Conservation (phyloP, 2,329 filamentous ascomycete species). For the Tolypocladium ovalisporum region DNA sequence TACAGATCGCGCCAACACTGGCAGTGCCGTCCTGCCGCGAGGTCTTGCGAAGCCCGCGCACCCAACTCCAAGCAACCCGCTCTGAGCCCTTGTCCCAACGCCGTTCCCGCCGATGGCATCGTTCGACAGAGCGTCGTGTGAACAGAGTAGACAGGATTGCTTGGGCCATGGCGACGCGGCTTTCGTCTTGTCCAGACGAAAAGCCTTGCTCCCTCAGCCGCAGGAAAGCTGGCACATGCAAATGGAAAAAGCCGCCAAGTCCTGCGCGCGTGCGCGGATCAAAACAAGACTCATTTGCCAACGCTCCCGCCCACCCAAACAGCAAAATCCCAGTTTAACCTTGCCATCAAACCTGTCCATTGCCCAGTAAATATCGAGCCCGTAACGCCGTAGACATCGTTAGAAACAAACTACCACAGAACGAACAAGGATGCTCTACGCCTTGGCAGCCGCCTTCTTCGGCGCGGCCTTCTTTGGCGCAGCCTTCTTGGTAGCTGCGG, state of each 20-base stretch:
- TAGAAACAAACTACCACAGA: slow-evolving; percentile 16
- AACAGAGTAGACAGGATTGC: not conserved
- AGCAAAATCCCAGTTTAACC: slow-evolving; percentile 7
- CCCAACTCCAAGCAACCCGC: not conserved
- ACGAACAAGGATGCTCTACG: slow-evolving; percentile 14
- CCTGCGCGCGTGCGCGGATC: slow-evolving; percentile 9
- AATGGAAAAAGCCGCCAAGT: slow-evolving; percentile 6
- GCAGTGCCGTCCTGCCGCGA: not conserved
- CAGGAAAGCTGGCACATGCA: slow-evolving; percentile 3
- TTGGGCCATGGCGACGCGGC: not conserved
- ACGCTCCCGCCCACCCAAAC: slow-evolving; percentile 8
- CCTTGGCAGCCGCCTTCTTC: slow-evolving; percentile 33
- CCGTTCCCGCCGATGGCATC: not conserved
- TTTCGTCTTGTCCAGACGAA: not conserved
- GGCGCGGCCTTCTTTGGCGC: slow-evolving; percentile 32
- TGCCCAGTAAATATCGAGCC: slow-evolving; percentile 13
- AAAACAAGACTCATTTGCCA: slow-evolving; percentile 10
- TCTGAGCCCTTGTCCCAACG: not conserved
- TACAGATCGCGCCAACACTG: slow-evolving; percentile 5
- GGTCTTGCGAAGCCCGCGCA: slow-evolving; percentile 1
- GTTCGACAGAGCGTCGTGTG: not conserved
- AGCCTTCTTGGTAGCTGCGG: slow-evolving; percentile 33
- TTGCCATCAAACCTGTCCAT: slow-evolving; percentile 4
- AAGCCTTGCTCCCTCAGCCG: not conserved
- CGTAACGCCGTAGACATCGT: slow-evolving; percentile 26